These are phyloP conservation scores for Populus hybrid DNA, from an alignment of 441 rosid species.

Conservation along the genomic window DNA sequence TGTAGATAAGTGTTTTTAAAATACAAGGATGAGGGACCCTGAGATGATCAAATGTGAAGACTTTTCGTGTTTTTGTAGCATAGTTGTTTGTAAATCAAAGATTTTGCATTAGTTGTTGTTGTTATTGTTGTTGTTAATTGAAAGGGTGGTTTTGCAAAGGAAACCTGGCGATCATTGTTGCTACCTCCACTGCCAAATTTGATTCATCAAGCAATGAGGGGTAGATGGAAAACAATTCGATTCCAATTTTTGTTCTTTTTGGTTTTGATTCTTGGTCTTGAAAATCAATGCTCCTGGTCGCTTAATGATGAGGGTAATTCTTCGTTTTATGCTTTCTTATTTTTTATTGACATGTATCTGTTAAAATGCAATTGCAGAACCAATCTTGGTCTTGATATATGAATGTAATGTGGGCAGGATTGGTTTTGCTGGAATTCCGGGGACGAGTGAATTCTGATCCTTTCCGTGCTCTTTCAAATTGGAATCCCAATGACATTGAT, in stretches of 20 bases:
- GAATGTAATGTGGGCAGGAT: conserved; percentile 38
- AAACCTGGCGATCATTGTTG: conserved; percentile 60
- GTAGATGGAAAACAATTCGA: conserved; percentile 64
- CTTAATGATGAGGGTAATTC: conserved; percentile 63
- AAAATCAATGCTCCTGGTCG: conserved; percentile 45
- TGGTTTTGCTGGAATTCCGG: conserved; percentile 62
- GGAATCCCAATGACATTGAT: conserved; percentile 49
- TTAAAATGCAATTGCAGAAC: not conserved
- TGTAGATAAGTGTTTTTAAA: conserved; percentile 30
- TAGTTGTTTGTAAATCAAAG: conserved; percentile 16
- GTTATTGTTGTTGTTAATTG: conserved; percentile 24
- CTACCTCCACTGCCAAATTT: conserved; percentile 46
- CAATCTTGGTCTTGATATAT: not conserved
- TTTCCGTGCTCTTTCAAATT: conserved; percentile 50
- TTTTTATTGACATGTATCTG: conserved; percentile 3
- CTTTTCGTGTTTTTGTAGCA: conserved; percentile 33
- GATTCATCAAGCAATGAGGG: conserved; percentile 60
- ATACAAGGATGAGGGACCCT: conserved; percentile 59
- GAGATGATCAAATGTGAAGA: conserved; percentile 29
- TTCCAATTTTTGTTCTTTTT: conserved; percentile 45
- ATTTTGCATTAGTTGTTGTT: conserved; percentile 14
- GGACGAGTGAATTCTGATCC: conserved; percentile 58
- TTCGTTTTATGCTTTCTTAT: not conserved
- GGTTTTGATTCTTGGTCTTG: conserved; percentile 45
- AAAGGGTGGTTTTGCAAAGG: conserved; percentile 26